phyloP scores from a whole-genome alignment of 2,329 filamentous ascomycete species.

The Plenodomus biglobosus region DNA sequence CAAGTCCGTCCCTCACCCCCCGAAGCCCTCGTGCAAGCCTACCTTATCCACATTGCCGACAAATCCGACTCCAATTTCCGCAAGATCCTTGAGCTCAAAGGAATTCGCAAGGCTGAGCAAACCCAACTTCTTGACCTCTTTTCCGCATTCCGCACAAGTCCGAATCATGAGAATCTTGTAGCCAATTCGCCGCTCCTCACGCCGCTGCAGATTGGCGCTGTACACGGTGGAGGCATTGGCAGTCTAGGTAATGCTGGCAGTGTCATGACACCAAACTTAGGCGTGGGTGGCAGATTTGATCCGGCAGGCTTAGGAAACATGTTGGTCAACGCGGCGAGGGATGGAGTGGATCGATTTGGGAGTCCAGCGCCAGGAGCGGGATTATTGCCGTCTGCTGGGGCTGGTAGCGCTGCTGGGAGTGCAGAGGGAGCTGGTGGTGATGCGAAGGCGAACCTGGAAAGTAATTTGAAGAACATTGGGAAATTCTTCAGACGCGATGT shows the following conservation, averaged over 20 bases:
- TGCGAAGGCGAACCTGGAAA: slow-evolving; percentile 73
- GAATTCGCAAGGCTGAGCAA: slow-evolving; percentile 80
- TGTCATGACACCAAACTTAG: slow-evolving; percentile 44
- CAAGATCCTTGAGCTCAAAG: slow-evolving; percentile 94
- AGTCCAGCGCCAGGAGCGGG: slow-evolving; percentile 47
- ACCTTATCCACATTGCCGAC: slow-evolving; percentile 95
- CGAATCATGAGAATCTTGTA: slow-evolving; percentile 65
- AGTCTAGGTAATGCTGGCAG: slow-evolving; percentile 44
- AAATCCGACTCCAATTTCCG: slow-evolving; percentile 92
- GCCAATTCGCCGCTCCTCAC: slow-evolving; percentile 42
- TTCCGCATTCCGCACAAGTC: slow-evolving; percentile 73
- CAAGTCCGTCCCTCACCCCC: slow-evolving; percentile 90
- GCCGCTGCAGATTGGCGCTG: slow-evolving; percentile 36
- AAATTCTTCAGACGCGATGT: slow-evolving; percentile 94
- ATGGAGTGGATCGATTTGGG: slow-evolving; percentile 77
- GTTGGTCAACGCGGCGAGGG: slow-evolving; percentile 81
- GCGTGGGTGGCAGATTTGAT: slow-evolving; percentile 63
- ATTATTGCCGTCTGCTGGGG: neutral
- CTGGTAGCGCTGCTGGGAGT: neutral
- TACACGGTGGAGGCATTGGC: slow-evolving; percentile 47
- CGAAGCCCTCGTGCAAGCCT: slow-evolving; percentile 93
- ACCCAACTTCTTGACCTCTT: slow-evolving; percentile 84
- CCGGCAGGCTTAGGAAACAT: slow-evolving; percentile 81
- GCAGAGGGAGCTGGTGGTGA: slow-evolving; percentile 31
- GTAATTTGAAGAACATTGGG: slow-evolving; percentile 92